Conservation (phyloP, 768 basidiomycete genomes). For the Boletus tomentosulus region DNA sequence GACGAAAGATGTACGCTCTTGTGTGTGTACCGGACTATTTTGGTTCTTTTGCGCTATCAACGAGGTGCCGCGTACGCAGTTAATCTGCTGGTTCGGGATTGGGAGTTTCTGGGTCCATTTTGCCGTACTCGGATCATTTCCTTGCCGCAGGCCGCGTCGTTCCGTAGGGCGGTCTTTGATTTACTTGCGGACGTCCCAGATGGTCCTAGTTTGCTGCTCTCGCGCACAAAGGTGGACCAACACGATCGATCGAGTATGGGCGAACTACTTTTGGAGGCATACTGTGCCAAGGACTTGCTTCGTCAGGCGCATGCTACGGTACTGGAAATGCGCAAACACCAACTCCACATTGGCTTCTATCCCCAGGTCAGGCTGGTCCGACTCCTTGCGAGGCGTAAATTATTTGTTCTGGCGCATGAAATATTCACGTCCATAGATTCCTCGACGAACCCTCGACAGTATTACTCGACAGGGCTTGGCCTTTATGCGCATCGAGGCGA, state of each 20-base stretch:
- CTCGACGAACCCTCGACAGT: conserved; percentile 12
- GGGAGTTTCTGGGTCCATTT: conserved; percentile 30
- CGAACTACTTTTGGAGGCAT: conserved; percentile 40
- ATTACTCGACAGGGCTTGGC: conserved; percentile 45
- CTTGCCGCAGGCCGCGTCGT: conserved; percentile 15
- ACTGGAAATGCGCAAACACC: conserved; percentile 37
- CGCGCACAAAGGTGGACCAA: conserved; percentile 22
- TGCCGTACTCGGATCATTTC: conserved; percentile 6
- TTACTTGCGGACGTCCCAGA: conserved; percentile 32
- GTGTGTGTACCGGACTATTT: conserved; percentile 35
- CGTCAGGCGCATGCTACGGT: conserved; percentile 40
- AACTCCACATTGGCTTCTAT: conserved; percentile 26
- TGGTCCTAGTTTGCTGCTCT: conserved; percentile 25
- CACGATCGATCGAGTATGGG: conserved; percentile 32
- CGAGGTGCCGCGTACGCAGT: conserved; percentile 33
- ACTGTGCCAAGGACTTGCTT: conserved; percentile 30
- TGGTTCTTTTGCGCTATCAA: conserved; percentile 34
- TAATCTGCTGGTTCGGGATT: conserved; percentile 39
- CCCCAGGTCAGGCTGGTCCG: conserved; percentile 38
- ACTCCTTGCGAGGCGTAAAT: conserved; percentile 38
- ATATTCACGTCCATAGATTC: conserved; percentile 36
- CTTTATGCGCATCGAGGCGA: conserved; percentile 54
- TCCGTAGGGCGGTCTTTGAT: conserved; percentile 27
- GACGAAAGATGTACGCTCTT: conserved; percentile 22
- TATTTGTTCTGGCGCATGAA: conserved; percentile 41